A percentile compares a stretch with the other conserved stretches of the same genome.
These are phyloP conservation scores for Stephanodiscus minutulus DNA, from an alignment of 108 stramenopile species.

Conservation along the genomic window DNA sequence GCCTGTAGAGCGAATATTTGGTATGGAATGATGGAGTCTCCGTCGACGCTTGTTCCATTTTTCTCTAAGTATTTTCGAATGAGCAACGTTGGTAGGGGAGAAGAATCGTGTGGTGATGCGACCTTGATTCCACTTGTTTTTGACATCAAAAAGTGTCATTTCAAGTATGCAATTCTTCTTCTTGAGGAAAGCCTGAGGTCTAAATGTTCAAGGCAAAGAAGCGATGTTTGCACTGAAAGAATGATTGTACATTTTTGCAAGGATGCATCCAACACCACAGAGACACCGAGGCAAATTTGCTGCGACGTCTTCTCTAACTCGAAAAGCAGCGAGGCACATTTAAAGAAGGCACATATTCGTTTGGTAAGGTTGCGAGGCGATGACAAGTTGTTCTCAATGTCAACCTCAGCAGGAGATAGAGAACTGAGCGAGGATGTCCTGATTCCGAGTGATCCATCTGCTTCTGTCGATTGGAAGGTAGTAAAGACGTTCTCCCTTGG, in stretches of 20 bases:
- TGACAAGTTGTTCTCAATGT: conserved; percentile 6
- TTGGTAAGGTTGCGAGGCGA: conserved; percentile 2
- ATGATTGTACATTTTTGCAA: conserved; percentile 22
- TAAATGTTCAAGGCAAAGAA: background rate
- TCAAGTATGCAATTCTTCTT: conserved; percentile 58
- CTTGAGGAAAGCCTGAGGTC: conserved; percentile 37
- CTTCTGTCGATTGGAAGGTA: conserved; percentile 33
- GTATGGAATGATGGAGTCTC: conserved; percentile 67
- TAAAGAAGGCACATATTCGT: conserved; percentile 35
- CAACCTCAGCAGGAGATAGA: conserved; percentile 1
- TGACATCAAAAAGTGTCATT: conserved; percentile 78
- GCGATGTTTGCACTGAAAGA: conserved; percentile 33
- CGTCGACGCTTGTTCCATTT: conserved; percentile 27
- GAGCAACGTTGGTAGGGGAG: conserved; percentile 20
- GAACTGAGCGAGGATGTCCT: conserved; percentile 19
- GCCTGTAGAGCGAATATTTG: conserved; percentile 58
- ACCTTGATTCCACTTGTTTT: conserved; percentile 55
- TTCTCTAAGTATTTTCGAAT: conserved; percentile 65
- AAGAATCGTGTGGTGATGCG: background rate
- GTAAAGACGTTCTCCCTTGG: conserved; percentile 22
- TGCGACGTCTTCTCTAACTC: conserved; percentile 18
- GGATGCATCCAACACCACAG: conserved; percentile 4
- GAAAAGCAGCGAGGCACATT: background rate
- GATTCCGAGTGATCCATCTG: conserved; percentile 13
- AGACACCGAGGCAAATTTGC: background rate